These are phyloP conservation scores for Exophiala oligosperma DNA, from an alignment of 2,329 filamentous ascomycete genomes.

Conservation along the genomic window DNA sequence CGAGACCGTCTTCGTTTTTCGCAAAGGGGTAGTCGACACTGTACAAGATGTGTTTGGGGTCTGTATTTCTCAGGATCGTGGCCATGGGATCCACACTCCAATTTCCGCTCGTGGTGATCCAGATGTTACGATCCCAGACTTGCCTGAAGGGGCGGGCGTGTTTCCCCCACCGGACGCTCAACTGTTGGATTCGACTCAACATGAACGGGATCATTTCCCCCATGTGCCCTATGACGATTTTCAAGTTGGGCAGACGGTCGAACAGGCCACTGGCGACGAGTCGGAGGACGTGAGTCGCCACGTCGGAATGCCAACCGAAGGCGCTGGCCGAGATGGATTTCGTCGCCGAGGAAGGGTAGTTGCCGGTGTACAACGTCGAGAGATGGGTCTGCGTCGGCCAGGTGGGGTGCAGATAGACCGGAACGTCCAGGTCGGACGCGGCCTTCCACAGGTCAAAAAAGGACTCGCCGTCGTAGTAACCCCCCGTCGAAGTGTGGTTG, in stretches of 20 bases:
- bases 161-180: constrained; percentile 19
- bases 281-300: constrained; percentile 37
- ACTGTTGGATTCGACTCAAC: constrained; percentile 35
- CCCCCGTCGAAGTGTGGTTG: constrained; percentile 33
- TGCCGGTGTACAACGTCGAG: constrained; percentile 41
- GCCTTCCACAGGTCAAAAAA: constrained; percentile 46
- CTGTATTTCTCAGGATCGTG: constrained; percentile 35
- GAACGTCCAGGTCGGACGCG: constrained; percentile 49
- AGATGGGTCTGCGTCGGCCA: constrained; percentile 41
- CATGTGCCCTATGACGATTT: constrained; percentile 57
- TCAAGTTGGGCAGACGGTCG: constrained; percentile 54
- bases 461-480: constrained; percentile 45
- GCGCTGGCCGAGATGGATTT: constrained; percentile 14
- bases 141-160: constrained; percentile 42
- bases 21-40: constrained; percentile 61
- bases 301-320: constrained; percentile 40
- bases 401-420: constrained; percentile 55
- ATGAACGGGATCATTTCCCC: constrained; percentile 57
- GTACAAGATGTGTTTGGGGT: constrained; percentile 53
- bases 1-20: constrained; percentile 49
- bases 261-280: constrained; percentile 57
- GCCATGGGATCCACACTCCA: constrained; percentile 52
- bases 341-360: constrained; percentile 5
- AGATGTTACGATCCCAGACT: constrained; percentile 58
- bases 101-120: constrained; percentile 58